A percentile compares a stretch with the other conserved stretches of the same genome.
These are phyloP conservation scores for Zalaria sp. DNA, from an alignment of 2,329 filamentous ascomycete genomes.

Conservation along the genomic window DNA sequence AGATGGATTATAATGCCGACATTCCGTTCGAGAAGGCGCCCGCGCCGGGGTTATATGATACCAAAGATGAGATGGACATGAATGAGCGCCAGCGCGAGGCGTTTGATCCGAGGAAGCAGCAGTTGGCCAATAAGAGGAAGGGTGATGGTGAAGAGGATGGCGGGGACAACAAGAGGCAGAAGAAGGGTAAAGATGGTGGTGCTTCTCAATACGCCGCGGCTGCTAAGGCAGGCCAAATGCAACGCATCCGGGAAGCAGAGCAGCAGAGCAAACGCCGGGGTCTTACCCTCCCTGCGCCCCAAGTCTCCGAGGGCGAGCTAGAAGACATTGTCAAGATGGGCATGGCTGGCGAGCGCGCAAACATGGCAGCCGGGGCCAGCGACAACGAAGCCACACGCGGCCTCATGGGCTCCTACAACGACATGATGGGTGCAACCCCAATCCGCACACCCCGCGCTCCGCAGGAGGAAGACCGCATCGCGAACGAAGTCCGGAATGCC, in stretches of 20 bases:
- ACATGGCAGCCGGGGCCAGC: constrained; percentile 56
- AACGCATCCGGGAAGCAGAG: constrained; percentile 89
- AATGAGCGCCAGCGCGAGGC: constrained; percentile 76
- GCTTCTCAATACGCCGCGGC: constrained; percentile 73
- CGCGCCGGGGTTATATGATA: constrained; percentile 84
- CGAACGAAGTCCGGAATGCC: constrained; percentile 93
- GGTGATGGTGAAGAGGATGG: constrained; percentile 75
- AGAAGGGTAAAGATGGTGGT: constrained; percentile 72
- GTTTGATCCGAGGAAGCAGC: constrained; percentile 88
- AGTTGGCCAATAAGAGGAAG: constrained; percentile 83
- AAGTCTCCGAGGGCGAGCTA: constrained; percentile 83
- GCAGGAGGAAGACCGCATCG: constrained; percentile 85
- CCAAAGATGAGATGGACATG: constrained; percentile 59
- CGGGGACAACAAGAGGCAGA: constrained; percentile 66
- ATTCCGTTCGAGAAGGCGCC: constrained; percentile 95
- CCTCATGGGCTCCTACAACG: constrained; percentile 74
- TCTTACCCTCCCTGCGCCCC: constrained; percentile 73
- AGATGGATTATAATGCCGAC: constrained; percentile 99
- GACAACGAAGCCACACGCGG: constrained; percentile 78
- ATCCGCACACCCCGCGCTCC: constrained; percentile 87
- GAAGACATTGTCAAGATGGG: constrained; percentile 99
- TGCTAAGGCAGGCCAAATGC: constrained; percentile 83
- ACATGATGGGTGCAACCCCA: constrained; percentile 66
- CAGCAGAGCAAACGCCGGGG: constrained; percentile 85
- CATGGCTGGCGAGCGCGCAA: constrained; percentile 78